phyloP scores from a whole-genome alignment of 2,329 filamentous ascomycete species.

The Neurospora sp. region DNA sequence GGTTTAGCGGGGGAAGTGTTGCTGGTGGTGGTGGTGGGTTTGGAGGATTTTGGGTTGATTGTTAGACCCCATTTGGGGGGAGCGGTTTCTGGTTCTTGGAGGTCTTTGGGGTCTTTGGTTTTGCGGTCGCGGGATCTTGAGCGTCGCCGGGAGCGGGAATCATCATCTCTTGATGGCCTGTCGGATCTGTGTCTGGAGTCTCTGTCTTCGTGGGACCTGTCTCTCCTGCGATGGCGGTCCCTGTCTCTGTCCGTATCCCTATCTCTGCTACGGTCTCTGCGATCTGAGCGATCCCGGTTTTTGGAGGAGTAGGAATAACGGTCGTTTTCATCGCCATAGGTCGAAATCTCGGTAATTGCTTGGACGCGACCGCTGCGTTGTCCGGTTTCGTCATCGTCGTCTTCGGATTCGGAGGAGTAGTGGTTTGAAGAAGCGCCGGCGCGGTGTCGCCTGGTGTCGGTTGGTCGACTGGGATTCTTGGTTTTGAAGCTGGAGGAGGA shows the following conservation, averaged over 20 bases:
- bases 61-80: constrained; percentile 39
- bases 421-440: neutral
- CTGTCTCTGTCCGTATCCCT: neutral
- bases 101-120: constrained; percentile 27
- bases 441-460: constrained; percentile 4
- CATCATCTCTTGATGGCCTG: neutral
- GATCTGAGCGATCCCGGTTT: neutral
- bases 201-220: neutral
- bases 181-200: neutral
- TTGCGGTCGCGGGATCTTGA: neutral
- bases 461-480: constrained; percentile 2
- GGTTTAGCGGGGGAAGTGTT: neutral
- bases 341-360: neutral
- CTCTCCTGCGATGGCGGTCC: neutral
- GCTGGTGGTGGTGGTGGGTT: neutral
- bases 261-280: neutral
- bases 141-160: neutral
- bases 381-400: constrained; percentile 2
- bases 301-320: neutral
- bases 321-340: neutral
- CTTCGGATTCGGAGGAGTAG: constrained; percentile 1
- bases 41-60: constrained; percentile 27
- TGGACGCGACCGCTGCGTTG: neutral
- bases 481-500: neutral
- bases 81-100: constrained; percentile 31